Percentiles rank a stretch among this genome's conserved stretches.
phyloP scores from a whole-genome alignment of 352 stramenopile genomes.

The Globisporangium rhizosaccharum region DNA sequence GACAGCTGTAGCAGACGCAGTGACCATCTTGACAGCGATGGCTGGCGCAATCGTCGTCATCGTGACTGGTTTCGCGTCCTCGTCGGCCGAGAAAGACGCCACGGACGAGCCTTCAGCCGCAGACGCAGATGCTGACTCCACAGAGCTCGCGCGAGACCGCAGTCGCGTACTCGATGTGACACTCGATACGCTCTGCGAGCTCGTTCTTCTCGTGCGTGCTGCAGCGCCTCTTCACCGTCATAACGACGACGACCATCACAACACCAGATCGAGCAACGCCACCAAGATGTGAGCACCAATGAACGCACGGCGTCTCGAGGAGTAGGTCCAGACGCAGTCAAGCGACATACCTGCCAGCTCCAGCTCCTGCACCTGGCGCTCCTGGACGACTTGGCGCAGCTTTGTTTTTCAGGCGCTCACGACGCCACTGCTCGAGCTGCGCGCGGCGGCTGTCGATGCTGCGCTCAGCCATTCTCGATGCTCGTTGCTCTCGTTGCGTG shows the following conservation, averaged over 20 bases:
- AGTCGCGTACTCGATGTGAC: neutral
- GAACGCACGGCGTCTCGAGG: neutral
- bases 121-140: neutral
- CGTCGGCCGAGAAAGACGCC: slow-evolving; percentile 6
- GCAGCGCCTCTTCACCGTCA: neutral
- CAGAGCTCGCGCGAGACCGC: neutral
- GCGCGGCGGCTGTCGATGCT: slow-evolving; percentile 38
- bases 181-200: neutral
- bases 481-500: neutral
- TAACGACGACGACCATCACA: neutral
- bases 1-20: neutral
- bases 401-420: slow-evolving; percentile 32
- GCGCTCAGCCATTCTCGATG: neutral
- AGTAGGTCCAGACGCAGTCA: neutral
- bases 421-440: slow-evolving; percentile 65
- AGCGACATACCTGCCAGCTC: neutral
- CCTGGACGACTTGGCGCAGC: neutral
- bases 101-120: neutral
- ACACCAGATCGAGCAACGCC: neutral
- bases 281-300: slow-evolving; percentile 1
- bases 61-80: neutral
- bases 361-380: neutral
- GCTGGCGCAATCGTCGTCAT: neutral
- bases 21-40: neutral
- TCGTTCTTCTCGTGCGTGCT: neutral